Conservation (phyloP, 2,329 filamentous ascomycete genomes). For the Paracoccidioides brasiliensis region DNA sequence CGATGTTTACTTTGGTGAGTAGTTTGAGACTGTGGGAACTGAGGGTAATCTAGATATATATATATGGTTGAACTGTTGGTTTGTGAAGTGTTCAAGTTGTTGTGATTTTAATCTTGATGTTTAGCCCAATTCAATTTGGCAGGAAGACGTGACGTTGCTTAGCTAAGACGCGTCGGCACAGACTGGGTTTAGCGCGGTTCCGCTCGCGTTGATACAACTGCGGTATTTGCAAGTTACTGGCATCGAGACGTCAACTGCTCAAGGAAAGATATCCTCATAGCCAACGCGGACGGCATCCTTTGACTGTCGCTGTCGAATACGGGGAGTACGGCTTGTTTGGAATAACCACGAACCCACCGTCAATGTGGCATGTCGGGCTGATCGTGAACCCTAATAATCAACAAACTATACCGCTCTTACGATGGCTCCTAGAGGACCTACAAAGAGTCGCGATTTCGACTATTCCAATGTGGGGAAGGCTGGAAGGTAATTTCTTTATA, state of each 20-base stretch:
- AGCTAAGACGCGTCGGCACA: conserved; percentile 1
- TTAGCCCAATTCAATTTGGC: background rate
- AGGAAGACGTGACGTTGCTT: conserved; percentile 4
- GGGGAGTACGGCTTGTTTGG: background rate
- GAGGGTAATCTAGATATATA: too few relatives aligned
- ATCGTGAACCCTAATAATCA: background rate
- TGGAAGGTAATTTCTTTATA: conserved; percentile 27
- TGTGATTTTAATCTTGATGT: background rate
- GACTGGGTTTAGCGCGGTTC: conserved; percentile 9
- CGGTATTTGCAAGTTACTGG: background rate
- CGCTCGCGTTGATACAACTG: background rate
- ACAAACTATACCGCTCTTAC: conserved; percentile 7
- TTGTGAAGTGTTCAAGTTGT: too few relatives aligned
- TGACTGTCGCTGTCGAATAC: background rate
- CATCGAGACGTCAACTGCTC: background rate
- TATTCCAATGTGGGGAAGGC: conserved; percentile 36
- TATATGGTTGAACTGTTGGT: too few relatives aligned
- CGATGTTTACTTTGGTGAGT: background rate
- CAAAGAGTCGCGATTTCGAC: conserved; percentile 34
- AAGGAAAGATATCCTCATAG: background rate
- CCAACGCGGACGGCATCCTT: background rate
- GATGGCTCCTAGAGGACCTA: conserved; percentile 28
- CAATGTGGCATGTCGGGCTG: conserved; percentile 11
- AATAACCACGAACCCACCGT: conserved; percentile 11
- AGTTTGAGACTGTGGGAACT: too few relatives aligned